These are phyloP conservation scores for Aspergillus costaricaensis DNA, from an alignment of 2,329 filamentous ascomycete species.

Conservation along the genomic window DNA sequence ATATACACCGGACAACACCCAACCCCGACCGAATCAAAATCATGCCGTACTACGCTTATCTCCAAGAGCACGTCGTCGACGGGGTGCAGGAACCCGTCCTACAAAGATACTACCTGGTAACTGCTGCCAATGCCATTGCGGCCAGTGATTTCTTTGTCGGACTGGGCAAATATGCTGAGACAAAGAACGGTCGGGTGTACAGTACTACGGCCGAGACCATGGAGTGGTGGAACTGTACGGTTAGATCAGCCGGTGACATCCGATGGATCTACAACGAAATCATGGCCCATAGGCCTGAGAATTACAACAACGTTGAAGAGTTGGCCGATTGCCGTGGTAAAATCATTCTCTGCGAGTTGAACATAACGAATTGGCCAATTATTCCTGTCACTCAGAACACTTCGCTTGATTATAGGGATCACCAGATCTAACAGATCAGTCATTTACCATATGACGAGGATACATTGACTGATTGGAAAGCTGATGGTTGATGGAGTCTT, in stretches of 20 bases:
- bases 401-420: background rate
- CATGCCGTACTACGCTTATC: background rate
- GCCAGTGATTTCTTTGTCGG: background rate
- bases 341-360: background rate
- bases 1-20: too few species aligned
- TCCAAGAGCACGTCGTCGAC: background rate
- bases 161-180: background rate
- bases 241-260: background rate
- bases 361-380: background rate
- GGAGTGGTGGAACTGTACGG: background rate
- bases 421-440: too few species aligned
- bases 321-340: background rate
- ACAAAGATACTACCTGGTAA: background rate
- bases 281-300: background rate
- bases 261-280: background rate
- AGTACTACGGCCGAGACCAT: background rate
- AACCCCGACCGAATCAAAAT: background rate
- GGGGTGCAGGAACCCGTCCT: background rate
- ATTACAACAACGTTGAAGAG: background rate
- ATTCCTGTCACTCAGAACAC: background rate
- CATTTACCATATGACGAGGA: too few species aligned
- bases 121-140: background rate
- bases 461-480: too few species aligned
- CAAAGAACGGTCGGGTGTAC: background rate
- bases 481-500: too few species aligned